Evolutionary conservation across 352 stramenopile species (phyloP).

Genomic region (Phytophthora idaei): DNA sequence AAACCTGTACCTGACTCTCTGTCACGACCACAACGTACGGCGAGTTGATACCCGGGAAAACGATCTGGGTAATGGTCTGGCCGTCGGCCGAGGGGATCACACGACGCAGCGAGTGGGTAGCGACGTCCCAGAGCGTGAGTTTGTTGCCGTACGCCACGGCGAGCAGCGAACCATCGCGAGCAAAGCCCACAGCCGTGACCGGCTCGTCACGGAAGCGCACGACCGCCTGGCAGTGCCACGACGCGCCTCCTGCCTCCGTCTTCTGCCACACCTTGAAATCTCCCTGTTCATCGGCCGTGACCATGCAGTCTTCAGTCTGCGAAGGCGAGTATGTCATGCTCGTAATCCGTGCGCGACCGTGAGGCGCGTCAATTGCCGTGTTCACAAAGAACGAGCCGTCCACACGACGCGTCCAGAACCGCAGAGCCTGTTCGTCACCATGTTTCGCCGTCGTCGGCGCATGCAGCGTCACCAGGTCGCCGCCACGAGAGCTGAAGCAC

Average conservation of each 20-base stretch:
- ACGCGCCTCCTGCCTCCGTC: slow-evolving; percentile 16
- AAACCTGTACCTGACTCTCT: slow-evolving; percentile 65
- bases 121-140: slow-evolving; percentile 87
- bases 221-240: slow-evolving; percentile 83
- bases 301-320: slow-evolving; percentile 46
- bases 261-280: slow-evolving; percentile 89
- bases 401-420: slow-evolving; percentile 79
- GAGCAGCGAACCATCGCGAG: slow-evolving; percentile 80
- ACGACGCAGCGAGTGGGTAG: slow-evolving; percentile 71
- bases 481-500: slow-evolving; percentile 57
- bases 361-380: slow-evolving; percentile 82
- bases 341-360: slow-evolving; percentile 59
- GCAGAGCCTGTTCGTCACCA: slow-evolving; percentile 64
- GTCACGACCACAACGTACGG: slow-evolving; percentile 75
- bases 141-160: slow-evolving; percentile 82
- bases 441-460: slow-evolving; percentile 28
- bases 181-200: slow-evolving; percentile 75
- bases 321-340: slow-evolving; percentile 62
- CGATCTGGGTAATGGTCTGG: slow-evolving; percentile 51
- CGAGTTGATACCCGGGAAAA: slow-evolving; percentile 63
- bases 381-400: slow-evolving; percentile 82
- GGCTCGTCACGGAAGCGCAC: slow-evolving; percentile 74
- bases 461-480: slow-evolving; percentile 68
- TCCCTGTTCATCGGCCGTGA: slow-evolving; percentile 67
- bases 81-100: slow-evolving; percentile 77